Conservation (phyloP, 1,139 yeast species). For the Meyerozyma smithsonii region DNA sequence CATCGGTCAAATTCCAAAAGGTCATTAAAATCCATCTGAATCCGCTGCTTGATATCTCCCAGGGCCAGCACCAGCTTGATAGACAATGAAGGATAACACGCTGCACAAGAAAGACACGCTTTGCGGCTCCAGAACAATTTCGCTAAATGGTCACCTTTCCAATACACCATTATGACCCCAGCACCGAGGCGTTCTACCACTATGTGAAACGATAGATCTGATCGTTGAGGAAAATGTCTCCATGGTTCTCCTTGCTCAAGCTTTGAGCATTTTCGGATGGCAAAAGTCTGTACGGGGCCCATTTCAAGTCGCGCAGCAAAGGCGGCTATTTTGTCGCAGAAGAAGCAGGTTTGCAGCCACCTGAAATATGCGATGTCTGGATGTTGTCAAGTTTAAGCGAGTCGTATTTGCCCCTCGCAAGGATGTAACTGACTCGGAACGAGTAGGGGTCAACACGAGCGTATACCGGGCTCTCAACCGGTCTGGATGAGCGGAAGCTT, state of each 20-base stretch:
- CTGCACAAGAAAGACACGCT: neutral
- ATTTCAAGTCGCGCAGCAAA: neutral
- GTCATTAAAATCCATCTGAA: neutral
- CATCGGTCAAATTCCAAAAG: neutral
- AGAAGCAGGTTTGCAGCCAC: neutral
- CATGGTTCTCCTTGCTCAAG: neutral
- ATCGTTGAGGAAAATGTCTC: conserved; percentile 1
- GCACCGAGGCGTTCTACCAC: neutral
- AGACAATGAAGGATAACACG: neutral
- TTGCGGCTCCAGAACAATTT: neutral
- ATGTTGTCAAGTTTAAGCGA: neutral
- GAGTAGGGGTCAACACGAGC: no score
- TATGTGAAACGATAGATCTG: neutral
- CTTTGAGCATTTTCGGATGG: neutral
- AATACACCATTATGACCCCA: neutral
- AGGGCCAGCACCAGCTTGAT: neutral
- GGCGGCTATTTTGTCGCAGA: neutral
- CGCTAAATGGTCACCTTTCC: neutral
- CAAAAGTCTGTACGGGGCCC: neutral
- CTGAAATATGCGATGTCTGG: neutral
- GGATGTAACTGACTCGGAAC: no score
- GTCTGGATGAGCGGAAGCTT: no score
- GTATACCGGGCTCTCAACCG: no score
- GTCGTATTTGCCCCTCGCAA: neutral
- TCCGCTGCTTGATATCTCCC: neutral